Base-by-base conservation (phyloP, 306 rosid genomes). In the Medicago ruthenica region DNA sequence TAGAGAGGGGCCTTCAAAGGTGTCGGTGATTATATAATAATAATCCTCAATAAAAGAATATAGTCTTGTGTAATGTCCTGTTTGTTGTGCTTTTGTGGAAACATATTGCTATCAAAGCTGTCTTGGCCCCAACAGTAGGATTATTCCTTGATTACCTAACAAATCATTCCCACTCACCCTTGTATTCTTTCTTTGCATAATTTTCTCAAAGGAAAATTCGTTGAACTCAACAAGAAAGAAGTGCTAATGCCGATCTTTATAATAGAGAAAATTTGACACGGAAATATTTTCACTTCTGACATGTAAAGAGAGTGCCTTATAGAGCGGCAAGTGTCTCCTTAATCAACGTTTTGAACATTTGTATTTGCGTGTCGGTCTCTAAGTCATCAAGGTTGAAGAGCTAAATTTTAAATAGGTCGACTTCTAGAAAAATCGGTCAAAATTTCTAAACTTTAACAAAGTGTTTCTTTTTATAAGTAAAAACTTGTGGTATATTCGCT, bases 21-120 rank as follows among this genome's bases (percentile, higher is more conserved):
- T 81, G 85, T 76, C 85, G 85, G 85, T 81, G 11, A 64, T 36
- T 81, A 75, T 78, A 74, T 59, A 68, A 34, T 81, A 40, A 70
- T 79, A 83, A 0, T 8, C 12, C 37, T 20, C 14, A 55, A 31
- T 53, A 53, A 74, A 78, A 31, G 76, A 40, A 67, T 59, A 54
- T 40, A 40, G 9, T 40, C 11, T 40, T 8, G 27, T 63, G 18
- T 64, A 24, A 74, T 79, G 72, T 83, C 67, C 64, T 41, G 61
- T 71, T 76, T 76, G 76, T 76, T 76, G 76, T 76, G 74, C 73
- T 76, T 83, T 67, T 50, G 73, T 59, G 17, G 42, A 66, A 76
- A 67, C 16, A 74, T 59, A 71, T 55, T 55, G 8, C 67, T 15
- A 50, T 79, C 63, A 64, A 79, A 75, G 81, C 64, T 65, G 79